Base-by-base conservation (phyloP, 805 yeast genomes). In the Lipomyces yamanashiensis region DNA sequence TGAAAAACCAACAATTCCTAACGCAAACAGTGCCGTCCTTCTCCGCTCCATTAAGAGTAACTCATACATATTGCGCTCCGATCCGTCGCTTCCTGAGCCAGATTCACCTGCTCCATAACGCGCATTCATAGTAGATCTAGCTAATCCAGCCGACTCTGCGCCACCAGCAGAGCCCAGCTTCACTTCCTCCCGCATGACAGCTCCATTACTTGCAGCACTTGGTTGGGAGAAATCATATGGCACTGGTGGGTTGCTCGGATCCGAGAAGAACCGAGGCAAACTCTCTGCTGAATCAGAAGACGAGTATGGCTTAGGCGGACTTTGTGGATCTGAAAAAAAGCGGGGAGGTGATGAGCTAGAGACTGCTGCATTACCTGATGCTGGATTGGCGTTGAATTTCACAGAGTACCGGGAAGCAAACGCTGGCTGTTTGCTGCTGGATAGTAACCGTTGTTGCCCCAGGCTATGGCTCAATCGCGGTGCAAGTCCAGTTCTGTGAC, bases 261-360 rank as follows among this genome's bases (percentile, higher is more conserved):
- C 50, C 3, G 50, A 45, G 34, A 45, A 45, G 15, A 19, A 19
- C 34, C 50, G 47, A 9, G 50, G 50, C 12, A 45, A 7, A 36
- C 19, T 21, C 21, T 2, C 10, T 21, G 34, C 19, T 23, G 50
- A 19, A 19, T 45, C 54, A 15, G 43, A 17, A 13, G 15, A 12
- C 23, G 40, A 9, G 17, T n/a, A 50, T 1, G 54, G 40, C 21
- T 33, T 23, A 8, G 54, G 54, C 6, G 23, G 43, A 34, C 41
- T 50, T 7, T 50, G n/a, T 10, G 41, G 54, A 34, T 50, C 43
- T n/a, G 43, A 12, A 34, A 50, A 50, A n/a, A 34, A 50, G 43
- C 41, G 54, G 6, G 54, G 54, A 34, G 36, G 41, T n/a, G 40
- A 9, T 7, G 54, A n/a, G 40, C 23, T 50, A n/a, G n/a, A 34